Base-by-base conservation (phyloP, 345 rosid species). In the Hibiscus syriacus region DNA sequence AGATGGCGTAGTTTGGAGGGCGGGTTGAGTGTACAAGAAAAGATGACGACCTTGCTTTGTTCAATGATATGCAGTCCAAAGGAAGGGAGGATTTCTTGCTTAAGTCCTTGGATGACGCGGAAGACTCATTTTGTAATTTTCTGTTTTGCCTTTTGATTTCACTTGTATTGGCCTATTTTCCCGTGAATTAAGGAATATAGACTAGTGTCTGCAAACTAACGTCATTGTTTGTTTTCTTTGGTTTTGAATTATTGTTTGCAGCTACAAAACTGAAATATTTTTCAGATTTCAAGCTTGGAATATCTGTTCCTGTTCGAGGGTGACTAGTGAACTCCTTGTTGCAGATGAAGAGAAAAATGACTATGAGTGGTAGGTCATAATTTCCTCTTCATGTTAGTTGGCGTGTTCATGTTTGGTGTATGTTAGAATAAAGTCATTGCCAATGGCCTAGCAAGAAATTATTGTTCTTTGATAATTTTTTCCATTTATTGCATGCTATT, bases 331-430 rank as follows among this genome's bases (percentile, higher is more conserved):
- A 72, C 79, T 91, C 72, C 91, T 91, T 69, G 85, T 75, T 79
- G 91, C 78, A 34, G 99, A 89, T 10, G 96, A 83, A 73, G 97
- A 89, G 69, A 93, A 93, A 78, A 91, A 91, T 76, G 99, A 93
- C 78, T 93, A 93, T 79, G 99, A 93, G 49, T 93, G 99, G 99
- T 94, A 66, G 71, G 90, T 70, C 39, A 20, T n/a, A n/a, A n/a
- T 32, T 32, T 32, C 36, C 36, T 32, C 36, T 32, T 74, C 38
- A 19, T 11, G 45, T 23, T 45, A 27, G 26, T 25, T 38, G 36
- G 27, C 12, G 29, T 30, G 43, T 17, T 17, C 5, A 20, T 73
- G 27, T 46, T 64, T 20, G 22, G 19, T 11, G 17, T 36, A 25
- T 48, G 3, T 57, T 19, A 39, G 11, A 41, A 34, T 46, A 50